These are phyloP conservation scores for Metschnikowia continentalis DNA, from an alignment of 805 yeast genomes.

Conservation along the genomic window DNA sequence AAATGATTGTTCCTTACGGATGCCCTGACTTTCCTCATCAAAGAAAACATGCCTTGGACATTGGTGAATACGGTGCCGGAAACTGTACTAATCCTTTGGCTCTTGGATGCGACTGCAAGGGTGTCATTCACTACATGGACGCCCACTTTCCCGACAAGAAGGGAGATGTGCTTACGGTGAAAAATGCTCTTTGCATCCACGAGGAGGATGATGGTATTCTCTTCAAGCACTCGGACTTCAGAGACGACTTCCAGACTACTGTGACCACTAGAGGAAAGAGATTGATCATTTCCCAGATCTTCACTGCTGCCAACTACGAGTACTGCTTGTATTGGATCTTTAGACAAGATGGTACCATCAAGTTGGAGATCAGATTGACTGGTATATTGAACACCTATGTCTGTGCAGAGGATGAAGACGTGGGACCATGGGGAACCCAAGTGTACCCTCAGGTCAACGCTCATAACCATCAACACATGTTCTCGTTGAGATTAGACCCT, in stretches of 20 bases:
- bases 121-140: constrained; percentile 78
- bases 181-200: constrained; percentile 78
- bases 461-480: constrained; percentile 83
- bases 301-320: constrained; percentile 85
- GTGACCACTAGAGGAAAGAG: constrained; percentile 72
- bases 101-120: constrained; percentile 82
- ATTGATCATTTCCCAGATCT: constrained; percentile 72
- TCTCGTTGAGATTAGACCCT: constrained; percentile 74
- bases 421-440: constrained; percentile 75
- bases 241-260: constrained; percentile 73
- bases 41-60: constrained; percentile 81
- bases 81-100: constrained; percentile 76
- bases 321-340: constrained; percentile 81
- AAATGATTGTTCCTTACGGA: constrained; percentile 86
- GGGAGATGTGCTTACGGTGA: constrained; percentile 67
- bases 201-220: constrained; percentile 82
- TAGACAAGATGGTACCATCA: constrained; percentile 80
- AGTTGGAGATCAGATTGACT: constrained; percentile 72
- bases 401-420: constrained; percentile 58
- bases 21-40: constrained; percentile 77
- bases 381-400: constrained; percentile 77
- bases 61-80: constrained; percentile 88
- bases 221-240: constrained; percentile 79
- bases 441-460: constrained; percentile 81
- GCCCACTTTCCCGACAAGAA: constrained; percentile 66